A percentile compares a stretch with the other conserved stretches of the same genome.
These are phyloP conservation scores for Lanmaoa pseudosensibilis DNA, from an alignment of 768 basidiomycete species.

Conservation along the genomic window DNA sequence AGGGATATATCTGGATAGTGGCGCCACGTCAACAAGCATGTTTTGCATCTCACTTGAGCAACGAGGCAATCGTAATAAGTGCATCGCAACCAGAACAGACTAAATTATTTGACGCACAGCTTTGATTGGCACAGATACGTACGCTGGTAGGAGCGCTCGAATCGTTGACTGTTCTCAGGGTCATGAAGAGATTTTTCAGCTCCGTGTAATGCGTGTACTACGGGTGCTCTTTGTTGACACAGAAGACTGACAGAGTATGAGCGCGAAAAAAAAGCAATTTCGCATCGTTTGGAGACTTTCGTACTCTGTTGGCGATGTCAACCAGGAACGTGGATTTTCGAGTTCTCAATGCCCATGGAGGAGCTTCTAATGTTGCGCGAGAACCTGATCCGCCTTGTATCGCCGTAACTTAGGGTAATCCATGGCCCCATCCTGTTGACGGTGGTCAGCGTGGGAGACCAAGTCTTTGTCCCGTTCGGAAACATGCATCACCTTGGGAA, in stretches of 20 bases:
- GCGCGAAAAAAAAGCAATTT: background rate
- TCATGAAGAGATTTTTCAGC: background rate
- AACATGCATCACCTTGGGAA: constrained; percentile 16
- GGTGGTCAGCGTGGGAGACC: constrained; percentile 14
- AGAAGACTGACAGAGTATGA: background rate
- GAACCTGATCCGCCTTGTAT: constrained; percentile 8
- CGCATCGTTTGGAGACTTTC: background rate
- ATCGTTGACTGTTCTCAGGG: background rate
- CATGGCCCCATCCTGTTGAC: constrained; percentile 4
- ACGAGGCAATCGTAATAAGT: background rate
- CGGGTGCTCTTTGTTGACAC: background rate
- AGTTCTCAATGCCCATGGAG: constrained; percentile 5
- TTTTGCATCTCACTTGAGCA: background rate
- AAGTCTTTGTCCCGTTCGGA: background rate
- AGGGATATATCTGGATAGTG: constrained; percentile 1
- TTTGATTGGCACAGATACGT: background rate
- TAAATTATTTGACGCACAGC: background rate
- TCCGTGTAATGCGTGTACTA: background rate
- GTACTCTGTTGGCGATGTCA: constrained; percentile 2
- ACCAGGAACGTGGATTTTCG: constrained; percentile 14
- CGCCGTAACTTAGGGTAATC: constrained; percentile 12
- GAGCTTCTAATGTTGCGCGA: constrained; percentile 1
- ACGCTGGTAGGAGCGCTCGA: too few species aligned
- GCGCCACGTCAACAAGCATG: background rate
- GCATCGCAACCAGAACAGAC: background rate